Evolutionary conservation across 805 yeast species (phyloP), one percentile per base, ranked within the genome.

Genomic region (Suhomyces kilbournensis): DNA sequence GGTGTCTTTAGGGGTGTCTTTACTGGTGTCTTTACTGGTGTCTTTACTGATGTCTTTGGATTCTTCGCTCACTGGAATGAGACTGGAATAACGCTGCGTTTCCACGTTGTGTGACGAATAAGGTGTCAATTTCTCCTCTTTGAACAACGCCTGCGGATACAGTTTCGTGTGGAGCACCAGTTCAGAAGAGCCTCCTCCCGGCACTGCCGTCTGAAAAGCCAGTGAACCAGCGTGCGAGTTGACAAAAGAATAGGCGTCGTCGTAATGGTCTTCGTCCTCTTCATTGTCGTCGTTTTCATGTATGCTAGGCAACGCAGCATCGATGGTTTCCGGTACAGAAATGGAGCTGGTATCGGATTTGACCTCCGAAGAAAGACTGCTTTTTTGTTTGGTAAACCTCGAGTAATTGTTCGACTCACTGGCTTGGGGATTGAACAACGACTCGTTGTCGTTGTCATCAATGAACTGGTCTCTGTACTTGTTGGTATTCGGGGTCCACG

Each of bases 401-500:
- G 60, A 63, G 54, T 72, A 74, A 22, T 64, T 64, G 14, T 35
- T 47, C 20, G 53, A 53, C 30, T 56, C 60, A 26, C 35, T 26
- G 47, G 54, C 52, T 53, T 57, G 51, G 10, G 63, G 63, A 40
- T 60, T 64, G 50, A 67, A 67, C 48, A 60, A 51, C 1, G 66
- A 60, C 59, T 71, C 79, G 47, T 72, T 74, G 44, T 74, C 78
- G 44, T 70, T 70, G 49, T 72, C 78, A 55, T 66, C 69, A 42
- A 79, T 78, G 51, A 79, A 79, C 49, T 75, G 76, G 53, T 78
- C 82, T 49, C 84, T 67, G 60, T 64, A 79, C 39, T 68, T 69
- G 30, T 68, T 71, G 7, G 86, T 82, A 58, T 83, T 79, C 2
- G 87, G 87, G 60, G 75, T 77, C 88, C 88, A 83, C 25, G 68